phyloP scores from a whole-genome alignment of 1,284 basidiomycete species.

The Irpex sp. region DNA sequence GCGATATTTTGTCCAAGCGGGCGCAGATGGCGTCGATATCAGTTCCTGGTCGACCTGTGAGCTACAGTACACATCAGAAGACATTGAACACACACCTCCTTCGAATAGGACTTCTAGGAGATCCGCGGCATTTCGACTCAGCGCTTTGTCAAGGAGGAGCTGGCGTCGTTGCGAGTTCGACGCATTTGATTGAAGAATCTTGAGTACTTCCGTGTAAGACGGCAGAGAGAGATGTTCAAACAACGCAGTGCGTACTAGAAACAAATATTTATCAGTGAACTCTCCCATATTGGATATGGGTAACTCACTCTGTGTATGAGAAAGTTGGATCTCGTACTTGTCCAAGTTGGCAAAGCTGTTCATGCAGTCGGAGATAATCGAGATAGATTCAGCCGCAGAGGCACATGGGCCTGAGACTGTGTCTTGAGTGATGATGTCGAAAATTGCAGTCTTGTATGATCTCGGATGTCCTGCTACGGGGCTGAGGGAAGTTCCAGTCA shows the following conservation, averaged over 20 bases:
- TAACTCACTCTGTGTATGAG: constrained; percentile 63
- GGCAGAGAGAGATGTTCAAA: constrained; percentile 55
- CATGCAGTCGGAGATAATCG: constrained; percentile 59
- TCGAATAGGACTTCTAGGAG: constrained; percentile 67
- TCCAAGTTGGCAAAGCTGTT: constrained; percentile 65
- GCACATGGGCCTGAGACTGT: constrained; percentile 52
- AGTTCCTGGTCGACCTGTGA: constrained; percentile 38
- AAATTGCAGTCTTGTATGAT: constrained; percentile 63
- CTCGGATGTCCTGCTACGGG: constrained; percentile 65
- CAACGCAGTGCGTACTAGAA: constrained; percentile 56
- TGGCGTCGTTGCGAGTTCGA: constrained; percentile 63
- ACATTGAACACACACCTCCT: constrained; percentile 36
- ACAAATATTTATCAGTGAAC: neutral
- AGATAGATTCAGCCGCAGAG: constrained; percentile 64
- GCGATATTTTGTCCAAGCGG: constrained; percentile 58
- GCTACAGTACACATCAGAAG: neutral
- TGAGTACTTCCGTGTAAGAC: constrained; percentile 46
- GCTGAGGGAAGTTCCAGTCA: constrained; percentile 29
- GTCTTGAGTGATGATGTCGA: constrained; percentile 77
- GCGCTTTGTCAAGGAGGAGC: constrained; percentile 58
- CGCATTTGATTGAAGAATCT: constrained; percentile 62
- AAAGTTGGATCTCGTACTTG: constrained; percentile 67
- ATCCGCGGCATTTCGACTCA: constrained; percentile 56
- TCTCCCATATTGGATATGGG: neutral
- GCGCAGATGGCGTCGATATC: constrained; percentile 52